A percentile compares a stretch with the other conserved stretches of the same genome.
phyloP scores from a whole-genome alignment of 148 eudicot genomes.

The Fagopyrum homotropicum region DNA sequence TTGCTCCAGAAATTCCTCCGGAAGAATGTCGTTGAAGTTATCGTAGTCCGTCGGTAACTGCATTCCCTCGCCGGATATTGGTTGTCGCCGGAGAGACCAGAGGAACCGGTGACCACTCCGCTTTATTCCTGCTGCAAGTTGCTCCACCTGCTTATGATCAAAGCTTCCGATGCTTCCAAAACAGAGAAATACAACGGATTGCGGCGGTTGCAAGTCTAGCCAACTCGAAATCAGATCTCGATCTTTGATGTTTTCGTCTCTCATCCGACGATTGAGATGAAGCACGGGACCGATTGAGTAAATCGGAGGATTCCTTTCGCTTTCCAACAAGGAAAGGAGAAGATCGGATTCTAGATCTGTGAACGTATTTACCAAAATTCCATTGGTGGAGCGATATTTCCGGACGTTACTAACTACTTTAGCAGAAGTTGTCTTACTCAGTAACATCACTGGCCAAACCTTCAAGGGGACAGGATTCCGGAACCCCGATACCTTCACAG shows the following conservation, averaged over 20 bases:
- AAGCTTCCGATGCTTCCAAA: slow-evolving; percentile 38
- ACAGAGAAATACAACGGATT: slow-evolving; percentile 35
- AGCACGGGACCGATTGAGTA: slow-evolving; percentile 32
- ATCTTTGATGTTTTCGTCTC: neutral
- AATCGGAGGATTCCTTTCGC: slow-evolving; percentile 7
- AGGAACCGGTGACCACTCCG: slow-evolving; percentile 24
- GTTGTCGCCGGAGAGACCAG: slow-evolving; percentile 22
- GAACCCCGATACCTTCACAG: slow-evolving; percentile 20
- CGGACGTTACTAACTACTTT: slow-evolving; percentile 5
- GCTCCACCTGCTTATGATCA: slow-evolving; percentile 21
- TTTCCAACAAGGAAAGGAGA: neutral
- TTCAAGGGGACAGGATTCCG: slow-evolving; percentile 18
- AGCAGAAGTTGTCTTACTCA: neutral
- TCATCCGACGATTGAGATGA: neutral
- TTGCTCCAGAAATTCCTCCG: slow-evolving; percentile 19
- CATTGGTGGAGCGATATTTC: slow-evolving; percentile 18
- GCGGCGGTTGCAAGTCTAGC: slow-evolving; percentile 27
- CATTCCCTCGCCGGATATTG: neutral
- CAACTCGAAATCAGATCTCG: slow-evolving; percentile 18
- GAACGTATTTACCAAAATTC: slow-evolving; percentile 31
- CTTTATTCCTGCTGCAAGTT: slow-evolving; percentile 31
- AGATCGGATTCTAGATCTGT: slow-evolving; percentile 22
- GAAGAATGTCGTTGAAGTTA: slow-evolving; percentile 10
- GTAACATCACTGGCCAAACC: slow-evolving; percentile 18
- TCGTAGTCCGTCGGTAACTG: neutral